Conservation (phyloP, 1,139 yeast species). For the Magnusiomyces clavatus region DNA sequence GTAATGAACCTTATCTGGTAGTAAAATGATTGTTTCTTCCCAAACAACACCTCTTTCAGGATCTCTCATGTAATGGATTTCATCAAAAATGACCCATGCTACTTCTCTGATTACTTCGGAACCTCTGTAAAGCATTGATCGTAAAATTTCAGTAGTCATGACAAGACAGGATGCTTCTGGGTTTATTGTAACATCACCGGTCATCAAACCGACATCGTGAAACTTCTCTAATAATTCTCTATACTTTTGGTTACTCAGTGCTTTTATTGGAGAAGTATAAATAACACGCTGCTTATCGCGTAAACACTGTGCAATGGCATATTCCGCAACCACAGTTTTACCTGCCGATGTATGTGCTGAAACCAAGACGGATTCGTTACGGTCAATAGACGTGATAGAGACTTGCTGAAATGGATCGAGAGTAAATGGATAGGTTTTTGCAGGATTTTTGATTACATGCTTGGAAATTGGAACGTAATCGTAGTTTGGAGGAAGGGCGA, state of each 20-base stretch:
- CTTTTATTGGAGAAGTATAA: constrained; percentile 90
- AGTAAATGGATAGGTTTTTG: constrained; percentile 83
- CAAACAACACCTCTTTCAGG: constrained; percentile 97
- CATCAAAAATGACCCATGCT: constrained; percentile 95
- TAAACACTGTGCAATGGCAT: constrained; percentile 88
- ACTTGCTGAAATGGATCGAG: constrained; percentile 96
- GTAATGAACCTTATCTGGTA: constrained; percentile 91
- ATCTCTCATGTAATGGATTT: constrained; percentile 95
- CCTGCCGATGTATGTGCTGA: constrained; percentile 97
- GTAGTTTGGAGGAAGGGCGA: constrained; percentile 87
- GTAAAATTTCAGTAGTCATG: constrained; percentile 94
- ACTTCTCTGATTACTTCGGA: constrained; percentile 95
- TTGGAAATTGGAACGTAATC: constrained; percentile 83
- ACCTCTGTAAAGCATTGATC: constrained; percentile 94
- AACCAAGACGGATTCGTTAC: constrained; percentile 91
- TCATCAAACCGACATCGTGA: constrained; percentile 88
- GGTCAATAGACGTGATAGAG: constrained; percentile 87
- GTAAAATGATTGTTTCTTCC: constrained; percentile 96
- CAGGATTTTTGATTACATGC: constrained; percentile 53
- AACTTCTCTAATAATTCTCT: constrained; percentile 79
- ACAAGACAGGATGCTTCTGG: constrained; percentile 95
- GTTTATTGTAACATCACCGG: constrained; percentile 97
- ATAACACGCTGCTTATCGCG: constrained; percentile 88
- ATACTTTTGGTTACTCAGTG: constrained; percentile 86
- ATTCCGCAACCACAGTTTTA: constrained; percentile 87